Percentiles rank a stretch among this genome's conserved stretches.
These are phyloP conservation scores for Postia placenta DNA, from an alignment of 768 basidiomycete species.

Conservation along the genomic window DNA sequence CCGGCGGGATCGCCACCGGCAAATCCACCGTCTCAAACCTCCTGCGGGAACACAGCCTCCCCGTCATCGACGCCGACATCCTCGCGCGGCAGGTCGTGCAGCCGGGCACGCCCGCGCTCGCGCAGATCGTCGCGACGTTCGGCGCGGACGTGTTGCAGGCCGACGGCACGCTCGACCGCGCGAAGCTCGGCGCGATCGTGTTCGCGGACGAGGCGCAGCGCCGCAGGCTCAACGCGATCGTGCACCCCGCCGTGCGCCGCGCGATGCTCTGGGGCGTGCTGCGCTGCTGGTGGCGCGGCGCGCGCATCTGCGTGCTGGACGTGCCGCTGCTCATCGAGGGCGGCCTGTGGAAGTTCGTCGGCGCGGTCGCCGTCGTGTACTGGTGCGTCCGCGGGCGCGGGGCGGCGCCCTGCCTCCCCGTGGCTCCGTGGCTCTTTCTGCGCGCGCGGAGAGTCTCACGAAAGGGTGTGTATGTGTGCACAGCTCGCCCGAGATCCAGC, in stretches of 20 bases:
- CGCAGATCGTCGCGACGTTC: constrained; percentile 62
- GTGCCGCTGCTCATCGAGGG: constrained; percentile 91
- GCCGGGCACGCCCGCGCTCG: constrained; percentile 73
- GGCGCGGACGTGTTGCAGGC: constrained; percentile 59
- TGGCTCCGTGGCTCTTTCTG: too few species aligned
- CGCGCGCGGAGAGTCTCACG: too few species aligned
- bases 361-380: constrained; percentile 82
- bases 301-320: constrained; percentile 79
- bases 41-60: constrained; percentile 58
- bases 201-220: constrained; percentile 75
- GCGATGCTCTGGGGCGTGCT: constrained; percentile 70
- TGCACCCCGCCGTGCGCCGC: constrained; percentile 85
- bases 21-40: constrained; percentile 89
- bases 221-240: constrained; percentile 71
- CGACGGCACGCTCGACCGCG: constrained; percentile 75
- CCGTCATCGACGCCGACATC: constrained; percentile 91
- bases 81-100: constrained; percentile 82
- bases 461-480: not conserved
- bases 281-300: constrained; percentile 68
- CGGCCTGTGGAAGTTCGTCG: constrained; percentile 78
- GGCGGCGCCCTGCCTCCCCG: not conserved
- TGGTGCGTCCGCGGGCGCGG: constrained; percentile 49
- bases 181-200: constrained; percentile 76
- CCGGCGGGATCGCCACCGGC: constrained; percentile 94
- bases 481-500: constrained; percentile 80